phyloP scores from a whole-genome alignment of 768 basidiomycete species.

The Hydnomerulius pinastri region DNA sequence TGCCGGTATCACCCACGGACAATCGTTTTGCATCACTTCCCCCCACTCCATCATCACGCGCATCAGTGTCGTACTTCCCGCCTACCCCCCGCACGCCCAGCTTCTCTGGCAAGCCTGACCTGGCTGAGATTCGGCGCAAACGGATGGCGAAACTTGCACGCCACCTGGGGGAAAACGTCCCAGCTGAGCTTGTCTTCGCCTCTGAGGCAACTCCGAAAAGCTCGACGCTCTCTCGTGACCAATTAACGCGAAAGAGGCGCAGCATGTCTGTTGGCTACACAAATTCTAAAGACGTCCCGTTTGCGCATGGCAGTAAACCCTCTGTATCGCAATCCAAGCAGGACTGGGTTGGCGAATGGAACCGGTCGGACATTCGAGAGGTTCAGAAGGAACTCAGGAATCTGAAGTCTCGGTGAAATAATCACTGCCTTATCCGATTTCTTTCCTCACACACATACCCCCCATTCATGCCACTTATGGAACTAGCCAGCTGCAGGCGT shows the following conservation, averaged over 20 bases:
- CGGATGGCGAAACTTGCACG: conserved; percentile 60
- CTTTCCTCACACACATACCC: background rate
- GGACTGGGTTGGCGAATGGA: conserved; percentile 45
- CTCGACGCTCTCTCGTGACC: background rate
- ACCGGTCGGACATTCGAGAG: conserved; percentile 38
- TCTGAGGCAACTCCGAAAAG: conserved; percentile 5
- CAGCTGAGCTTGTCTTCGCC: conserved; percentile 52
- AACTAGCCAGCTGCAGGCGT: conserved; percentile 19
- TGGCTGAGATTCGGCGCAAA: conserved; percentile 40
- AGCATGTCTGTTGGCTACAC: conserved; percentile 17
- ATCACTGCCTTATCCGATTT: background rate
- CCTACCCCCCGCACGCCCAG: conserved; percentile 21
- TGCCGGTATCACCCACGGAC: conserved; percentile 13
- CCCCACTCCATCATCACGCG: conserved; percentile 12
- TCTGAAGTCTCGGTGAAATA: conserved; percentile 19
- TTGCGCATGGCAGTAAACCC: background rate
- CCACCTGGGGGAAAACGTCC: conserved; percentile 61
- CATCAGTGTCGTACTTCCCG: conserved; percentile 9
- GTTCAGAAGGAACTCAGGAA: conserved; percentile 40
- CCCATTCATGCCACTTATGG: background rate
- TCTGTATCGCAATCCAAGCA: background rate
- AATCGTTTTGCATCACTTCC: conserved; percentile 4
- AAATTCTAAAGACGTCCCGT: background rate
- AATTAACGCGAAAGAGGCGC: conserved; percentile 3
- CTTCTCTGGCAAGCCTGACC: conserved; percentile 18